These are phyloP conservation scores for Aspergillus mulundensis DNA, from an alignment of 495 filamentous ascomycete genomes.

Conservation along the genomic window DNA sequence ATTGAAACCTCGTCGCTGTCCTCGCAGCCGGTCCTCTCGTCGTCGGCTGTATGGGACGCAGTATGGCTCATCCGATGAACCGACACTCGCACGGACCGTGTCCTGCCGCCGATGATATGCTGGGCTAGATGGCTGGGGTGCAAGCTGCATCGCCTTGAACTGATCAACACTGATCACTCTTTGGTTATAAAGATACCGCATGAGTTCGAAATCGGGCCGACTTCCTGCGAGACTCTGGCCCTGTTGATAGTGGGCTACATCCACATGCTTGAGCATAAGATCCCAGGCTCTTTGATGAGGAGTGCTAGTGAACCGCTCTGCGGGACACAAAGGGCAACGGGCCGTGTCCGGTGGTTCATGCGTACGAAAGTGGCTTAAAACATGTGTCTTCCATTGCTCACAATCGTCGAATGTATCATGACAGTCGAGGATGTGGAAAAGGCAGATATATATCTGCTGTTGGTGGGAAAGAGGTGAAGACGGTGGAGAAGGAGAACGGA, in stretches of 20 bases:
- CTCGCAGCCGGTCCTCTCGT: conserved; percentile 40
- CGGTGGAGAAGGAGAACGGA: conserved; percentile 4
- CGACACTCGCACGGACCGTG: conserved; percentile 38
- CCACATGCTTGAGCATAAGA: conserved; percentile 39
- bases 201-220: conserved; percentile 42
- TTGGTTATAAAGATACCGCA: conserved; percentile 42
- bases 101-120: conserved; percentile 44
- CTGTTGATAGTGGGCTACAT: conserved; percentile 31
- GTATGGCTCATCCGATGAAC: conserved; percentile 44
- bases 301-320: conserved; percentile 30
- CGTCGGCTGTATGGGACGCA: conserved; percentile 44
- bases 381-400: conserved; percentile 38
- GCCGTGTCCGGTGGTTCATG: conserved; percentile 35
- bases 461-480: conserved; percentile 9
- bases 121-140: conserved; percentile 40
- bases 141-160: conserved; percentile 43
- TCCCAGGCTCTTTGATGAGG: conserved; percentile 33
- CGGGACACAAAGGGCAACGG: conserved; percentile 38
- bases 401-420: conserved; percentile 35
- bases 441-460: conserved; percentile 33
- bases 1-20: conserved; percentile 35
- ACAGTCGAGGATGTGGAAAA: conserved; percentile 45
- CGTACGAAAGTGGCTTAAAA: conserved; percentile 41
- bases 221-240: conserved; percentile 40
- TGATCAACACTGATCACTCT: conserved; percentile 44